Percentiles rank a stretch among this genome's conserved stretches.
Evolutionary conservation across 176 grass and related monocot species (phyloP).

Genomic region (Phoenix roebelenii): DNA sequence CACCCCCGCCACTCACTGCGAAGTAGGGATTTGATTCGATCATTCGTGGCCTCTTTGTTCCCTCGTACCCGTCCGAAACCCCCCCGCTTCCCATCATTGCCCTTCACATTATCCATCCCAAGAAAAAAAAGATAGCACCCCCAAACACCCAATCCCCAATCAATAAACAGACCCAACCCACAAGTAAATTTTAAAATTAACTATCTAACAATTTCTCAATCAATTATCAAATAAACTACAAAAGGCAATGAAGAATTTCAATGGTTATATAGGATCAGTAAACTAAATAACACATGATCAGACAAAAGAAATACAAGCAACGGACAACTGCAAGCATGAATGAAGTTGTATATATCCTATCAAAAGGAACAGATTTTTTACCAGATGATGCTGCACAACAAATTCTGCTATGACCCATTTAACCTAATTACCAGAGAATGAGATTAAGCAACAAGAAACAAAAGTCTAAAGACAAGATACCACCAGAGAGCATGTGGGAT

Average conservation of each 20-base stretch:
- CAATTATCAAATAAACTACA: too few species aligned
- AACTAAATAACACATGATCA: neutral
- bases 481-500: too few species aligned
- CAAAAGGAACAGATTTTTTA: too few species aligned
- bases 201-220: too few species aligned
- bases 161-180: conserved; percentile 46
- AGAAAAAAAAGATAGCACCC: conserved; percentile 75
- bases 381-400: too few species aligned
- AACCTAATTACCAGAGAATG: too few species aligned
- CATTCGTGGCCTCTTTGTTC: conserved; percentile 97
- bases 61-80: conserved; percentile 87
- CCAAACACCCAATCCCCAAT: conserved; percentile 77
- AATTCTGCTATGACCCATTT: too few species aligned
- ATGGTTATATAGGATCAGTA: too few species aligned
- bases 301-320: neutral
- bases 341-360: too few species aligned
- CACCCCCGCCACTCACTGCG: conserved; percentile 63
- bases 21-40: conserved; percentile 99
- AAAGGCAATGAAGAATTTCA: too few species aligned
- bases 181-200: neutral
- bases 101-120: conserved; percentile 75
- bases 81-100: conserved; percentile 84
- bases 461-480: too few species aligned
- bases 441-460: too few species aligned
- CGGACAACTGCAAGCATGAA: neutral